Base-by-base conservation (phyloP, 2,329 filamentous ascomycete genomes). In the Alternaria sp. region DNA sequence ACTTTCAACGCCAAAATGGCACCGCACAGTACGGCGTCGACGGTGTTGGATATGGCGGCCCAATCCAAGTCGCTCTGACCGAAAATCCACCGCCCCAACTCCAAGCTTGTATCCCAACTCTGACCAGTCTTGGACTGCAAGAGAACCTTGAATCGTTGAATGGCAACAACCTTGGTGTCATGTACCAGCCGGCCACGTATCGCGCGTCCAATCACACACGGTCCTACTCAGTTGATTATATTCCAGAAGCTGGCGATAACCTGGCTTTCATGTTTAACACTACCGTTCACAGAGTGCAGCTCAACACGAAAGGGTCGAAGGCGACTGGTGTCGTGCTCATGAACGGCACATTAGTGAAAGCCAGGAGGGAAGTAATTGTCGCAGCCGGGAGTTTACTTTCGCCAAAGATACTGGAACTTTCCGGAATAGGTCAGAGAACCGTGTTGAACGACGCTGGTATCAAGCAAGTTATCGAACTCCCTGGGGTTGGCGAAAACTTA, bases 111-210 rank as follows among this genome's bases (percentile, higher is more conserved):
- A 78, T 81, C n/a, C 81, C 82, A 0, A 80, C 83, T 0, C 69
- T 86, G 43, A 79, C 81, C 44, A 80, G 78, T 34, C 68, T 84
- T 3, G 83, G 83, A 0, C 72, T 82, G 10, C 49, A 69, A 14
- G 60, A 69, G 18, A 82, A 82, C 44, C 63, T 74, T 11, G 72
- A 83, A 44, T 84, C 82, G 5, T 74, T 86, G 9, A 77, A 79
- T 9, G 85, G 85, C 3, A 80, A 83, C 49, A 82, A 80, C n/a
- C 68, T 85, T 4, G 85, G 85, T 4, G 40, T 50, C 6, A 82
- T 82, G n/a, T 83, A 82, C 75, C 81, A 79, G 36, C 82, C 84
- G 59, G 78, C 85, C 22, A 83, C 79, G 57, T 83, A 81, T 58
- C 81, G 86, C 22, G 76, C 81, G 3, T 77, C 75, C 8, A 79